Evolutionary conservation across 805 yeast genomes (phyloP), one percentile per base, ranked within the genome.

Genomic region (Candida awuae): DNA sequence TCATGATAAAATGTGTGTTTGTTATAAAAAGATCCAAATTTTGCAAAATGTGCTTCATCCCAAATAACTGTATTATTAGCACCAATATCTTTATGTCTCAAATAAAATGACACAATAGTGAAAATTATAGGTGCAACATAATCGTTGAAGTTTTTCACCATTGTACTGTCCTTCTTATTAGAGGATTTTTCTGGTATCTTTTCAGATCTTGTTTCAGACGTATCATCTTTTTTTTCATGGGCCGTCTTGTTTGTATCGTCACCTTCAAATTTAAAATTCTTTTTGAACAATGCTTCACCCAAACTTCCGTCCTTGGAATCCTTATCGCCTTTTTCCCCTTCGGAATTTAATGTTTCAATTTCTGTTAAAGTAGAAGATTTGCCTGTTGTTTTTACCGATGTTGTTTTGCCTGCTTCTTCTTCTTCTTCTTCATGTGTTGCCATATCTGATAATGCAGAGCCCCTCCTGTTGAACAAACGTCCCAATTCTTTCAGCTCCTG

Each of bases 31-130:
- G 95, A 80, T 23, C 97, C 97, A 59, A 90, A 90, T 59, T 90
- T 92, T 37, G 97, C 98, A 57, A 84, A 84, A 66, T 84, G 94
- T 6, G 94, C 92, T 59, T 84, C 94, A 63, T 84, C 94, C 94
- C 94, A 84, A 8, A 82, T 80, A 34, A 84, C 90, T 39, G 67
- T 68, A 36, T 71, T 58, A 42, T 77, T 70, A 23, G 62, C 60
- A 17, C 73, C 77, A 36, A 84, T 77, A 35, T 71, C 68, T 51
- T 77, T 70, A 45, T 79, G 66, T 51, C 92, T 69, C 7, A 78
- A 71, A 43, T 66, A 73, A 21, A 72, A 61, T 3, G 84, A 67
- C 5, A 71, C 16, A 0, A 52, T 46, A 0, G 78, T 71, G 34
- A 73, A 55, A 1, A 67, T 6, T 4, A 71, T 20, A 2, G 79